These are phyloP conservation scores for Xylariaceae sp. DNA, from an alignment of 2,329 filamentous ascomycete genomes.

Conservation along the genomic window DNA sequence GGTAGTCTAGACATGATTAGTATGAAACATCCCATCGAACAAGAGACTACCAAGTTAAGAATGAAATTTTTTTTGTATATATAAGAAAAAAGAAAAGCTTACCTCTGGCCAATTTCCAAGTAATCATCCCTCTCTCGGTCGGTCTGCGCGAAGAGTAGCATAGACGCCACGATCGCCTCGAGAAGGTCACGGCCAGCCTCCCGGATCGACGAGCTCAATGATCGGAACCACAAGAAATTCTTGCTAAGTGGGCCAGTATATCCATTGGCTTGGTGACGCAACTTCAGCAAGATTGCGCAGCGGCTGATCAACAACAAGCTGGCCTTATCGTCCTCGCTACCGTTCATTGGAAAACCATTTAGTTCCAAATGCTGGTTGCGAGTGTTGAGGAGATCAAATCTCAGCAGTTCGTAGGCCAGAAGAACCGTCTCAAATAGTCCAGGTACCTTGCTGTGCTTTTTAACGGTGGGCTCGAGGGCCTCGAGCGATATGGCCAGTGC, in stretches of 20 bases:
- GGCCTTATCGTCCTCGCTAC: constrained; percentile 71
- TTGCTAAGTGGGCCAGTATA: constrained; percentile 95
- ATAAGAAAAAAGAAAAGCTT: constrained; percentile 26
- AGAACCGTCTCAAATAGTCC: constrained; percentile 76
- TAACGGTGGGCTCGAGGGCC: constrained; percentile 58
- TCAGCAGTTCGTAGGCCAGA: constrained; percentile 82
- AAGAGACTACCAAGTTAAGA: no score
- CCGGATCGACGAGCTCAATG: constrained; percentile 78
- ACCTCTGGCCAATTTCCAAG: constrained; percentile 73
- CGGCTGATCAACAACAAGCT: constrained; percentile 84
- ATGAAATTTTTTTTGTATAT: no score
- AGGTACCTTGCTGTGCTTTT: constrained; percentile 46
- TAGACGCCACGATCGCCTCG: constrained; percentile 77
- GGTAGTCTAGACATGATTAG: constrained; percentile 55
- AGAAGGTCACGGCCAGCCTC: constrained; percentile 79
- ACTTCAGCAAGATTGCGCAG: constrained; percentile 78
- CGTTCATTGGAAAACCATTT: constrained; percentile 58
- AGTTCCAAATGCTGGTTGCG: constrained; percentile 61
- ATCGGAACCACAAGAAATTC: constrained; percentile 84
- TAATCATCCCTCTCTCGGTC: constrained; percentile 70
- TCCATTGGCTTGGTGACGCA: constrained; percentile 82
- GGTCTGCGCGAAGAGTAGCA: constrained; percentile 81
- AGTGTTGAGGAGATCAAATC: constrained; percentile 75
- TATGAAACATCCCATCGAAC: constrained; percentile 5
- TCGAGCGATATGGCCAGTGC: constrained; percentile 73